Conservation (phyloP, 257 asterid species). For the Solanum bulbocastanum region DNA sequence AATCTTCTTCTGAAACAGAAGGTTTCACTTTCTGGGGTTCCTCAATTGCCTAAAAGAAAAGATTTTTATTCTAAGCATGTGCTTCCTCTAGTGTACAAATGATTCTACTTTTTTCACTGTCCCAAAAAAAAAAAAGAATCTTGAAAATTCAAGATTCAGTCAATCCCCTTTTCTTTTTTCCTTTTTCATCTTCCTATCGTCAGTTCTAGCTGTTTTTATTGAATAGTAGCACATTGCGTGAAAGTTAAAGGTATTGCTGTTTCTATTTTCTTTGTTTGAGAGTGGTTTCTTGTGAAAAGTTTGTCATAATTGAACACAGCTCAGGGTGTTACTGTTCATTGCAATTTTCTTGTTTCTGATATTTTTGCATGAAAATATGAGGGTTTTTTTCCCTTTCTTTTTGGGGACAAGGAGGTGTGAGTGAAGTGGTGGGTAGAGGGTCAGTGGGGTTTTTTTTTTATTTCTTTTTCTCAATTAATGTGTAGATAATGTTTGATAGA, state of each 20-base stretch:
- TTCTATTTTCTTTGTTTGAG: slow-evolving; percentile 25
- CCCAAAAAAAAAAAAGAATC: not conserved
- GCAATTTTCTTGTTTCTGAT: slow-evolving; percentile 3
- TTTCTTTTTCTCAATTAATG: not conserved
- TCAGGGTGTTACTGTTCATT: slow-evolving; percentile 9
- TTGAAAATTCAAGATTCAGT: not conserved
- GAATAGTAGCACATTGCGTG: slow-evolving; percentile 22
- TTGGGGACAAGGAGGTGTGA: not conserved
- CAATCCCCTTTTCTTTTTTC: slow-evolving; percentile 21
- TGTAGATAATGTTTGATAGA: slow-evolving; percentile 3
- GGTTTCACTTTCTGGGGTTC: slow-evolving; percentile 19
- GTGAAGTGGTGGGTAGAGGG: slow-evolving; percentile 12
- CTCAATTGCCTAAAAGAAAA: not conserved
- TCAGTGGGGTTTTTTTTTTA: not conserved
- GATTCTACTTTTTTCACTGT: slow-evolving; percentile 24
- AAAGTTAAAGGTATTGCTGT: slow-evolving; percentile 7
- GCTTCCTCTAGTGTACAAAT: not conserved
- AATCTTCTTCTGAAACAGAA: not conserved
- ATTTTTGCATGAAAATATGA: not conserved
- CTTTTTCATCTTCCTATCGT: slow-evolving; percentile 10
- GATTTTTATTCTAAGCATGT: not conserved
- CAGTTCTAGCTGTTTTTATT: slow-evolving; percentile 31
- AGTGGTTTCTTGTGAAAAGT: slow-evolving; percentile 18
- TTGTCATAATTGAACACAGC: not conserved
- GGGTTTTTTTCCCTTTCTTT: not conserved